phyloP scores from a whole-genome alignment of 495 filamentous ascomycete genomes.

The Podospora comata region DNA sequence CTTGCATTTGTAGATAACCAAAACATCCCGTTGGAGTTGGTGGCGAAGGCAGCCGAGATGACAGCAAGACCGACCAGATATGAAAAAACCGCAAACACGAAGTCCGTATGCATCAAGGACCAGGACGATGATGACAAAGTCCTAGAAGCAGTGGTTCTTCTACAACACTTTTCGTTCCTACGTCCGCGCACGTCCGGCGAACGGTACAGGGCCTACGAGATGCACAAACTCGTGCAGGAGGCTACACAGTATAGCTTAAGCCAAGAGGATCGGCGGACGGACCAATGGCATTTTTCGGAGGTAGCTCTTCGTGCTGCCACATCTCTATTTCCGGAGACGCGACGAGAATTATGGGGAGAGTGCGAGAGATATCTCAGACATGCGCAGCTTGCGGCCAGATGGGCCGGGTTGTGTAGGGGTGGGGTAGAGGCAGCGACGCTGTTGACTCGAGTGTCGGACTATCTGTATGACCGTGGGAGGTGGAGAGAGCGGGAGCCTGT shows the following conservation, averaged over 20 bases:
- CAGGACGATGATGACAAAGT: slow-evolving; percentile 8
- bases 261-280: slow-evolving; percentile 7
- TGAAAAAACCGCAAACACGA: background rate
- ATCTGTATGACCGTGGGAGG: slow-evolving; percentile 15
- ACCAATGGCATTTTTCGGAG: slow-evolving; percentile 19
- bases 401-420: slow-evolving; percentile 15
- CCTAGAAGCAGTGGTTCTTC: slow-evolving; percentile 11
- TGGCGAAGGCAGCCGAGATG: slow-evolving; percentile 6
- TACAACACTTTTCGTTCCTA: slow-evolving; percentile 24
- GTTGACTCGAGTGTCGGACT: slow-evolving; percentile 20
- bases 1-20: slow-evolving; percentile 27
- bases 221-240: slow-evolving; percentile 31
- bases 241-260: slow-evolving; percentile 23
- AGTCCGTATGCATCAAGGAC: background rate
- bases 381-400: slow-evolving; percentile 13
- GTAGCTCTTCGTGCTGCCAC: slow-evolving; percentile 18
- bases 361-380: slow-evolving; percentile 24
- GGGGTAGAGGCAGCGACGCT: slow-evolving; percentile 20
- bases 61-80: background rate
- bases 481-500: slow-evolving; percentile 20
- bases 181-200: slow-evolving; percentile 3
- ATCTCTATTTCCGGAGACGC: slow-evolving; percentile 15
- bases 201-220: slow-evolving; percentile 18
- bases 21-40: slow-evolving; percentile 23
- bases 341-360: slow-evolving; percentile 16